Base-by-base conservation (phyloP, 495 filamentous ascomycete genomes). In the Penicillium samsonianum region DNA sequence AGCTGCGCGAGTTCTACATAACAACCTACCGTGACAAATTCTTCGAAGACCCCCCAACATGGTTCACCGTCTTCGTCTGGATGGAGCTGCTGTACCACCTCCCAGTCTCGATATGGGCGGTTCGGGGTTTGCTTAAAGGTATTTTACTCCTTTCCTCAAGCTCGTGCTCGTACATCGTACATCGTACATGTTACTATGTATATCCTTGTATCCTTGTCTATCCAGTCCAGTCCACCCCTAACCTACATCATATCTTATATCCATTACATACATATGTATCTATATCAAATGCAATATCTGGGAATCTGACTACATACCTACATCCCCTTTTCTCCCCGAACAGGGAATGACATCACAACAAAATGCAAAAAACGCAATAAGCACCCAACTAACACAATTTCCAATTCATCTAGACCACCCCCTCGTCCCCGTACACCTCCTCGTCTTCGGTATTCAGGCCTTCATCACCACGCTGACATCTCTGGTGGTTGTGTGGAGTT, bases 391-490 rank as follows among this genome's bases (percentile, higher is more conserved):
- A n/a, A 31, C 53, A 48, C 73, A 52, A 42, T 28, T 14, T 57
- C 26, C 10, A 40, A 53, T 42, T 26, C 10, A 9, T 20, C 42
- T 25, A 88, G 86, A 85, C 64, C 75, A 83, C 63, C 81, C 79
- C 59, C 80, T 77, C 43, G 55, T 80, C 58, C 88, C 78, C 51
- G 82, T 93, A 1, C 77, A 88, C 14, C 73, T 94, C 1, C 78
- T 96, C 14, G 69, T 87, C 3, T 93, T 86, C 60, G 87, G 83
- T 0, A 64, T 86, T 22, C 81, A 91, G 67, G 85, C 86, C 9
- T 85, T 83, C 37, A 61, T 96, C 54, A 92, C 91, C 0, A 90
- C 91, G 1, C 58, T 82, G 4, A 82, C 85, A 5, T 95, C 90
- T 72, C 80, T 90, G 28, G 74, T 78, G 10, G 83, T 85, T 42